Conservation (phyloP, 2,329 filamentous ascomycete genomes). For the Sordariomycetes sp. region DNA sequence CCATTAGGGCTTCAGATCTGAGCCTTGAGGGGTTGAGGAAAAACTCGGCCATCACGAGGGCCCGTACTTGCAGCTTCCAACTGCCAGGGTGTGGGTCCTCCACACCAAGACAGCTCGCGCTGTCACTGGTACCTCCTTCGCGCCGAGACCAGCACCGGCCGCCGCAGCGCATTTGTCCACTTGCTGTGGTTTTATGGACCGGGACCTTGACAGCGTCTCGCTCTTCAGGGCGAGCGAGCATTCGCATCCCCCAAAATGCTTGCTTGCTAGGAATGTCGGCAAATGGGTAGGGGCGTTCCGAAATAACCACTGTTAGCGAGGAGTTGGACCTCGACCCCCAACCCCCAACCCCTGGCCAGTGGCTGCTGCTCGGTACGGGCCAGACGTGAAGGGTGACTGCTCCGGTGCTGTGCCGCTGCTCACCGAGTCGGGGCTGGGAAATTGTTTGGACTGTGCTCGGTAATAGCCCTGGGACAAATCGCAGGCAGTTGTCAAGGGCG, state of each 20-base stretch:
- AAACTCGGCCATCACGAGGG: constrained; percentile 4
- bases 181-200: too few relatives aligned
- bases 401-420: not conserved
- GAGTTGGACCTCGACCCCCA: too few relatives aligned
- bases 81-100: not conserved
- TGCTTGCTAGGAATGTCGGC: too few relatives aligned
- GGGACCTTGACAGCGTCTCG: too few relatives aligned
- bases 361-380: too few relatives aligned
- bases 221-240: too few relatives aligned
- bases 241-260: too few relatives aligned
- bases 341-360: too few relatives aligned
- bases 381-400: not conserved
- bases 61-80: constrained; percentile 2
- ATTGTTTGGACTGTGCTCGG: not conserved
- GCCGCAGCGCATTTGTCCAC: too few relatives aligned
- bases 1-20: not conserved
- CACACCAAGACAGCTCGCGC: not conserved
- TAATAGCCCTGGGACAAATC: not conserved
- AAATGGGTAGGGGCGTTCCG: too few relatives aligned
- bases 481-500: not conserved
- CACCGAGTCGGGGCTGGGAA: not conserved
- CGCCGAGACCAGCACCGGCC: too few relatives aligned
- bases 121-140: not conserved
- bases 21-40: not conserved
- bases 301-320: too few relatives aligned